Evolutionary conservation across 2,329 filamentous ascomycete species (phyloP), one percentile per base, ranked within the genome.

Genomic region (Calonectria hawksworthii): DNA sequence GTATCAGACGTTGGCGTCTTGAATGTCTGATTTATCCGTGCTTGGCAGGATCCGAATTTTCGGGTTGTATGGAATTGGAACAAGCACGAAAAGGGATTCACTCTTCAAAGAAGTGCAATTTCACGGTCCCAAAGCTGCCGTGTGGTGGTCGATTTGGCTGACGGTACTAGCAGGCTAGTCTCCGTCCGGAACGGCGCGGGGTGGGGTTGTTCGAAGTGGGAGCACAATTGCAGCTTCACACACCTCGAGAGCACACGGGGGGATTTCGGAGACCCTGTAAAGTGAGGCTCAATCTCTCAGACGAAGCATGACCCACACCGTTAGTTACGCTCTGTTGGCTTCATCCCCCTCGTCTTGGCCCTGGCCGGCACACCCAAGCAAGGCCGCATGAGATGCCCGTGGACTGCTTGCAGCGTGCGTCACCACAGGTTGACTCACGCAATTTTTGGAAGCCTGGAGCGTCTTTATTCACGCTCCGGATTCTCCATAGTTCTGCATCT

Each of bases 401-500:
- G 28, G 59, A 26, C 28, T 21, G 21, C 47, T 56, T 73, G 65
- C 71, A 23, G 65, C 66, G 65, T 73, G 71, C 71, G 47, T 65
- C 71, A 54, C 59, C 65, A 66, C 30, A 11, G 10, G 23, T 56
- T n/a, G 34, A 28, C 56, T 65, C 28, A 50, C 38, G 47, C 34
- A 41, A 28, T 28, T 64, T 34, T 52, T 11, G 38, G 44, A 44
- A 26, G 52, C 50, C 50, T 44, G 26, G 14, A 18, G 9, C 16
- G 51, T 44, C 51, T 61, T 21, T 16, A 65, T 70, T 74, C 72
- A 74, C 72, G 72, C 30, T 21, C 14, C 28, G 13, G 14, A 21
- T 50, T 66, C 67, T 32, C 72, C 59, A 59, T 70, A 67, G 59
- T 70, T 70, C 67, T 51, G 50, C 72, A 41, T 66, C 66, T 26